Conservation (phyloP, 1,284 basidiomycete genomes). For the Ustilago hordei region DNA sequence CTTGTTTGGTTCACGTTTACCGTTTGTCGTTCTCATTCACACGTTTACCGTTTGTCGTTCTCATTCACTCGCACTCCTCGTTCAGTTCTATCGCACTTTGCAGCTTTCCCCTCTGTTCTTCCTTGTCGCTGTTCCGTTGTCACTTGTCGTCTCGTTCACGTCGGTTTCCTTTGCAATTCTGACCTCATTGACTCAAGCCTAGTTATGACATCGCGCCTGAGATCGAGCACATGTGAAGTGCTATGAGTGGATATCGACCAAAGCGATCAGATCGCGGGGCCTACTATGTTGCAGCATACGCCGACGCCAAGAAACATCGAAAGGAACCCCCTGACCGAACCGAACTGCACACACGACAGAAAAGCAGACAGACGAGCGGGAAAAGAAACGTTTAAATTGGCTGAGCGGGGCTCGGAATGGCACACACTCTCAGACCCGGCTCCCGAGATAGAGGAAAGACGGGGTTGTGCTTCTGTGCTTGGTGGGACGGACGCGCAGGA, state of each 20-base stretch:
- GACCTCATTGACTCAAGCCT: background rate
- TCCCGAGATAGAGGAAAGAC: too few species aligned
- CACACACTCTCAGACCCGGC: background rate
- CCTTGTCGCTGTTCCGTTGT: background rate
- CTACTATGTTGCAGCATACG: background rate
- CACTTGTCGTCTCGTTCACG: background rate
- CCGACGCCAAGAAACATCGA: background rate
- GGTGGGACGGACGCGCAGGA: conserved; percentile 9
- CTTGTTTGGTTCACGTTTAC: background rate
- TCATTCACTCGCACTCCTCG: conserved; percentile 2
- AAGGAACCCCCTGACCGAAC: background rate
- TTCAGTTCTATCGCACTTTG: conserved; percentile 3
- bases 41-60: background rate
- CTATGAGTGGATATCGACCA: background rate
- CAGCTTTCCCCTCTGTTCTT: background rate
- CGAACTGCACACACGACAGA: background rate
- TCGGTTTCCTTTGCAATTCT: background rate
- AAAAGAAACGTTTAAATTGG: background rate
- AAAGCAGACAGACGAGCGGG: background rate
- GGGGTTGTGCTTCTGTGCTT: background rate
- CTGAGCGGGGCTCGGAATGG: background rate
- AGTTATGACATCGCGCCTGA: background rate
- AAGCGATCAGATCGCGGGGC: background rate
- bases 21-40: background rate
- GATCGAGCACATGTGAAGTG: background rate